phyloP scores from a whole-genome alignment of 306 rosid genomes.

The Glycine latifolia region DNA sequence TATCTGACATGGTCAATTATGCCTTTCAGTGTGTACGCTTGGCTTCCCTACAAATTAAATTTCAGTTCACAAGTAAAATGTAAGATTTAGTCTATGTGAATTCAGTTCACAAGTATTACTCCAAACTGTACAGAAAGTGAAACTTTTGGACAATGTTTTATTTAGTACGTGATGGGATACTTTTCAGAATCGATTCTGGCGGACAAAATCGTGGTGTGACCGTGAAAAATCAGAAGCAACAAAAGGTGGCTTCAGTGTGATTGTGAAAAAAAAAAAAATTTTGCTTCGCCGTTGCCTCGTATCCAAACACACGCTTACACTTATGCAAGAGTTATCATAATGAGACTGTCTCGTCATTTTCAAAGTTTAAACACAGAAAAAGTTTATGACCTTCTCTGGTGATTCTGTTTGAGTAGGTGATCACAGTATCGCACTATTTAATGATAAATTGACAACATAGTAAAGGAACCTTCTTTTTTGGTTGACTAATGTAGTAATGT shows the following conservation, averaged over 20 bases:
- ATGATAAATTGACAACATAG: slow-evolving; percentile 3
- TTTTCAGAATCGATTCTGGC: no score
- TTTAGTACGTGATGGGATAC: not conserved
- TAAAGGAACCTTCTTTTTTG: not conserved
- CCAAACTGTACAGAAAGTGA: slow-evolving; percentile 13
- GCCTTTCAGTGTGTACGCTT: slow-evolving; percentile 69
- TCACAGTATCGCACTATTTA: not conserved
- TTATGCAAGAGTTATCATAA: not conserved
- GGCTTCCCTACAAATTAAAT: slow-evolving; percentile 68
- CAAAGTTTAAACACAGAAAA: not conserved
- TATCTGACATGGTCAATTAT: slow-evolving; percentile 82
- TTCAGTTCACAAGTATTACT: slow-evolving; percentile 39
- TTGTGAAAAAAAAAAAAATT: not conserved
- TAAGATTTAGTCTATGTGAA: slow-evolving; percentile 56
- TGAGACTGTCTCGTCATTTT: slow-evolving; percentile 1
- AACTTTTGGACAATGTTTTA: not conserved
- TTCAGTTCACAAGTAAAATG: slow-evolving; percentile 26
- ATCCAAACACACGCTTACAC: not conserved
- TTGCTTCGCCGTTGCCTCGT: not conserved
- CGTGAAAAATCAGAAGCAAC: no score
- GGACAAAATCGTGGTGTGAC: no score
- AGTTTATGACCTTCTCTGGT: not conserved
- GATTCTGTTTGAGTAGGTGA: not conserved
- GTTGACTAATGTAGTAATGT: not conserved
- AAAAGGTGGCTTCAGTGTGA: slow-evolving; percentile 51